phyloP scores from a whole-genome alignment of 2,329 filamentous ascomycete species.

The Aspergillus eucalypticola region DNA sequence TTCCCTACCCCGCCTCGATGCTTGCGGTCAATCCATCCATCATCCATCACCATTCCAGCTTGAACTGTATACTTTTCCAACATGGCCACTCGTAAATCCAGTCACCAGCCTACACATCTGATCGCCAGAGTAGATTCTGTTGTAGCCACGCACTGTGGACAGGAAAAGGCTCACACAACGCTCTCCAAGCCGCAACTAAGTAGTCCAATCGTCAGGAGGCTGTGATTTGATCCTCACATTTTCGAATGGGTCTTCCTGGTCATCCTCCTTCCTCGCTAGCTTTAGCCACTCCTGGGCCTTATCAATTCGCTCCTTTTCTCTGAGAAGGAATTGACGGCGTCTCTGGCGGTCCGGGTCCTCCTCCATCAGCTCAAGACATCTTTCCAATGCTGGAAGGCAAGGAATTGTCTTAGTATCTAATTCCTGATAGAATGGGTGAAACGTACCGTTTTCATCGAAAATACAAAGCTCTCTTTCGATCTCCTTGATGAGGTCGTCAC shows the following conservation, averaged over 20 bases:
- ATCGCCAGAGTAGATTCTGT: too few relatives aligned
- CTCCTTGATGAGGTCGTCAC: constrained; percentile 30
- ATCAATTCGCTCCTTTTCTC: constrained; percentile 36
- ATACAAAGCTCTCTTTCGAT: constrained; percentile 36
- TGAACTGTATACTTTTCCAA: neutral
- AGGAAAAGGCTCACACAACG: neutral
- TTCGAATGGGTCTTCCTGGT: constrained; percentile 8
- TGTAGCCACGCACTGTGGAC: neutral
- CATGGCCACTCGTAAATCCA: neutral
- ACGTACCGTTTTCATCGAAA: constrained; percentile 33
- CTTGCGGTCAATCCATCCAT: neutral
- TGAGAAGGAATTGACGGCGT: constrained; percentile 31
- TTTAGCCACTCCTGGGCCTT: constrained; percentile 38
- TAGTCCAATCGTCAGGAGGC: constrained; percentile 10
- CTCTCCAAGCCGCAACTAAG: neutral
- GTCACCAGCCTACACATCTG: neutral
- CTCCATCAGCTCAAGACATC: constrained; percentile 40
- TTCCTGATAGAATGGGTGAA: neutral
- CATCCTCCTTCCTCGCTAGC: constrained; percentile 17
- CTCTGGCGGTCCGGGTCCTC: constrained; percentile 39
- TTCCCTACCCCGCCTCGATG: constrained; percentile 26
- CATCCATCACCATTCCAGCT: neutral
- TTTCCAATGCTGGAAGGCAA: constrained; percentile 30
- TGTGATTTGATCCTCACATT: constrained; percentile 14
- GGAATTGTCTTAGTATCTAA: neutral